Conservation (phyloP, 2,329 filamentous ascomycete genomes). For the Paecilomyces fulvus region DNA sequence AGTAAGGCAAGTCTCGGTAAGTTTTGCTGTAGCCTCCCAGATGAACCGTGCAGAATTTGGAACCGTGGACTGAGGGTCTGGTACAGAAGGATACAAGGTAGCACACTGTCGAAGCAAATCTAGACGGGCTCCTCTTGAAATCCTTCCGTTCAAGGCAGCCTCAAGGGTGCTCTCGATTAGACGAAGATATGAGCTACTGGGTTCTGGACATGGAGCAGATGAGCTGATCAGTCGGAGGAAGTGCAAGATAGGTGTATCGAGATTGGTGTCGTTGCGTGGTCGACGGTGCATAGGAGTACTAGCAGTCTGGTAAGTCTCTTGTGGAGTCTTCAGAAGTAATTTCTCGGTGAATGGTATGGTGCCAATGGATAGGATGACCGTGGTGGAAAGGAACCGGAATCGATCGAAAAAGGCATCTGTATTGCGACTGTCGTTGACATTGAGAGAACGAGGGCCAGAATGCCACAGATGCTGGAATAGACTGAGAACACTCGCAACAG, state of each 20-base stretch:
- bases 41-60: slow-evolving; percentile 14
- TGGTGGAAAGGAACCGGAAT: slow-evolving; percentile 44
- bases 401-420: slow-evolving; percentile 38
- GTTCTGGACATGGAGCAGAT: slow-evolving; percentile 8
- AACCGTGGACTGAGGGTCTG: slow-evolving; percentile 4
- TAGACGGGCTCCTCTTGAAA: slow-evolving; percentile 27
- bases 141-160: slow-evolving; percentile 24
- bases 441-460: slow-evolving; percentile 36
- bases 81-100: slow-evolving; percentile 15
- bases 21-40: slow-evolving; percentile 29
- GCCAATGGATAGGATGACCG: slow-evolving; percentile 44
- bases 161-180: slow-evolving; percentile 24
- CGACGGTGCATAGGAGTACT: slow-evolving; percentile 29
- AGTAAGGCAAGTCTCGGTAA: slow-evolving; percentile 32
- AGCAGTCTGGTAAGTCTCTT: slow-evolving; percentile 45
- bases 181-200: slow-evolving; percentile 17
- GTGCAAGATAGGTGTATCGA: slow-evolving; percentile 31
- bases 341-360: slow-evolving; percentile 43
- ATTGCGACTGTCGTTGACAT: slow-evolving; percentile 16
- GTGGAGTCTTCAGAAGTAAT: slow-evolving; percentile 43
- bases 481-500: slow-evolving; percentile 63
- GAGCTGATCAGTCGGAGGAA: slow-evolving; percentile 27
- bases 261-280: slow-evolving; percentile 15
- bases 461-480: slow-evolving; percentile 64
- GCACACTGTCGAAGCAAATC: slow-evolving; percentile 31